A percentile compares a stretch with the other conserved stretches of the same genome.
Evolutionary conservation across 140 eudicot genomes (phyloP).

Genomic region (Ambrosia hybrid): DNA sequence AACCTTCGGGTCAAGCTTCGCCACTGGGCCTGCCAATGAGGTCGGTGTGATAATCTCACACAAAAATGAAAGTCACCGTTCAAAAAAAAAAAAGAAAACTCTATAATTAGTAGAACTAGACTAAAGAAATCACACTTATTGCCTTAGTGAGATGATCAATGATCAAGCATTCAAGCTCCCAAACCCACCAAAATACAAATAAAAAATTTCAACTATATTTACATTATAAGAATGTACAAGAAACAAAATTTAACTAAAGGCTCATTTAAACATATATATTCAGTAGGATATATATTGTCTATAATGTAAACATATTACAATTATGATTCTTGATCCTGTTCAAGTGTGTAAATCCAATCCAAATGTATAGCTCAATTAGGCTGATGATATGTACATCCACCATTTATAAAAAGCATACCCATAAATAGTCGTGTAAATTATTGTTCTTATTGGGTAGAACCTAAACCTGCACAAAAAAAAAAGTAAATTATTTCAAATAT

Average conservation of each 20-base stretch:
- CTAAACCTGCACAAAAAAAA: constrained; percentile 56
- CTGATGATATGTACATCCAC: constrained; percentile 71
- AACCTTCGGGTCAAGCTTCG: too few relatives aligned
- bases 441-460: constrained; percentile 63
- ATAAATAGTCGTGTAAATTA: constrained; percentile 45
- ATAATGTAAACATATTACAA: not conserved
- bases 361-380: constrained; percentile 19
- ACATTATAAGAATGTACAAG: not conserved
- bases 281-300: not conserved
- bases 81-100: too few relatives aligned
- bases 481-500: not conserved
- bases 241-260: not conserved
- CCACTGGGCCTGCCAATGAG: too few relatives aligned
- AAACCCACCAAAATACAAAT: not conserved
- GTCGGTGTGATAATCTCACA: too few relatives aligned
- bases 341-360: constrained; percentile 3
- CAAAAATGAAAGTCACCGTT: too few relatives aligned
- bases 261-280: not conserved
- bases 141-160: too few relatives aligned
- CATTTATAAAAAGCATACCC: constrained; percentile 66
- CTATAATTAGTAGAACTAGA: too few relatives aligned
- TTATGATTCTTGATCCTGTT: constrained; percentile 4
- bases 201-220: not conserved
- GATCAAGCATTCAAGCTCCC: too few relatives aligned
- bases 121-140: too few relatives aligned